These are phyloP conservation scores for Grigorovia humatica DNA, from an alignment of 805 yeast genomes.

Conservation along the genomic window DNA sequence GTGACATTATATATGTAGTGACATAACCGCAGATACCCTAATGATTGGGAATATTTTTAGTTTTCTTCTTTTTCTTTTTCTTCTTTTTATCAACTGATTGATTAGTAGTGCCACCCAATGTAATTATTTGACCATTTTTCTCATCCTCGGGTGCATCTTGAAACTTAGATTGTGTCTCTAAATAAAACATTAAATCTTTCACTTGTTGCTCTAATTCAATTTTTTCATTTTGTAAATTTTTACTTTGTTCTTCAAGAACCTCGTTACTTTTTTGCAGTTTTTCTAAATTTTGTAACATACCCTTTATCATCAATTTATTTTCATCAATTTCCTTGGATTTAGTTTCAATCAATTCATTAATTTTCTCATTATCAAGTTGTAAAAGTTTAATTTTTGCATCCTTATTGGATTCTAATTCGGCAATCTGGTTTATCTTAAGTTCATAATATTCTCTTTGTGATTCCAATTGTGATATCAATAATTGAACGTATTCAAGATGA, in stretches of 20 bases:
- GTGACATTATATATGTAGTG: background rate
- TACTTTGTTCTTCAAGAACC: constrained; percentile 24
- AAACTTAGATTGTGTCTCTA: constrained; percentile 65
- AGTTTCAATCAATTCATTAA: constrained; percentile 11
- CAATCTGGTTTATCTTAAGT: constrained; percentile 30
- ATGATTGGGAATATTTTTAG: background rate
- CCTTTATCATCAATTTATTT: constrained; percentile 32
- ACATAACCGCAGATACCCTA: too few relatives aligned
- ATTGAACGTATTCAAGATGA: constrained; percentile 72
- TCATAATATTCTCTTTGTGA: constrained; percentile 82
- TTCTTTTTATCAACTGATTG: constrained; percentile 1
- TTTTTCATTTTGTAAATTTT: constrained; percentile 31
- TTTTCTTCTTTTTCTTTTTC: constrained; percentile 15
- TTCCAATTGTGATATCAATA: constrained; percentile 69
- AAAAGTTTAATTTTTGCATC: constrained; percentile 8
- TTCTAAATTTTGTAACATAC: constrained; percentile 38
- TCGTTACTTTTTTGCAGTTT: constrained; percentile 34
- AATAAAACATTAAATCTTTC: constrained; percentile 68
- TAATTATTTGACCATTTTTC: constrained; percentile 55
- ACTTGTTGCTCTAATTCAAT: constrained; percentile 51
- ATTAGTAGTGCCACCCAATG: constrained; percentile 17
- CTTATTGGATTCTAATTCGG: constrained; percentile 22
- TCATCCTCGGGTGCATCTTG: constrained; percentile 63
- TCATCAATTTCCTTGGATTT: constrained; percentile 15
- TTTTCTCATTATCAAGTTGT: constrained; percentile 7